Base-by-base conservation (phyloP, 208 protist genomes). In the Herpetomonas tarakana region DNA sequence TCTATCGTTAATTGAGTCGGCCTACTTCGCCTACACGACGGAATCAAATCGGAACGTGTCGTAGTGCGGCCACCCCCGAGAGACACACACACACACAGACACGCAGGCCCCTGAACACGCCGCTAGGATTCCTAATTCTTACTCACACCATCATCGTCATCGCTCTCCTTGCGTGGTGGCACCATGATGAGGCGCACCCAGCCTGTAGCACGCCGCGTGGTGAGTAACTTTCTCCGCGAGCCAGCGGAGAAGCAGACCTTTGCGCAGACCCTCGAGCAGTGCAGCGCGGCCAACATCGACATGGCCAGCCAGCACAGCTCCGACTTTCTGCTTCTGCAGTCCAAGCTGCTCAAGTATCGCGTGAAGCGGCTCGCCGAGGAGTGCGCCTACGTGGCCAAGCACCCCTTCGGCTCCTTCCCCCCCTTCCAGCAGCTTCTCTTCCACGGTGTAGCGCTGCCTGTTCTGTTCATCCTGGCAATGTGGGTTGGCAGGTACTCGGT, bases 311-410 rank as follows among this genome's bases (percentile, higher is more conserved):
- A 68, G 60, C 78, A 87, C 38, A 83, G 62, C 39, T 81, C 73
- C 38, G 80, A 89, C 22, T 92, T 92, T 61, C 57, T 83, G 57
- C 56, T 76, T 16, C 51, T 92, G 4, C 86, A 92, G 64, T 68
- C 66, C 6, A 79, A 79, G 71, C 68, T 92, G 16, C 38, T 92
- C 30, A 74, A 74, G 50, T 92, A 92, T 66, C 86, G 86, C 63
- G 69, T 92, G 45, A 79, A 76, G 24, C 81, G 86, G 1, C 77
- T 92, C 19, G 62, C 57, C n/a, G 78, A 85, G 22, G 81, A 92
- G 65, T 56, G 72, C 52, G 59, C 26, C 30, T 81, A 80, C 62
- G 66, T 87, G 11, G n/a, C 60, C 45, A 55, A 71, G 52, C 44
- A 89, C 46, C 86, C 81, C 30, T 52, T 83, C 30, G 45, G 46